A percentile compares a stretch with the other conserved stretches of the same genome.
phyloP scores from a whole-genome alignment of 257 asterid genomes.

The Solanum acaule region DNA sequence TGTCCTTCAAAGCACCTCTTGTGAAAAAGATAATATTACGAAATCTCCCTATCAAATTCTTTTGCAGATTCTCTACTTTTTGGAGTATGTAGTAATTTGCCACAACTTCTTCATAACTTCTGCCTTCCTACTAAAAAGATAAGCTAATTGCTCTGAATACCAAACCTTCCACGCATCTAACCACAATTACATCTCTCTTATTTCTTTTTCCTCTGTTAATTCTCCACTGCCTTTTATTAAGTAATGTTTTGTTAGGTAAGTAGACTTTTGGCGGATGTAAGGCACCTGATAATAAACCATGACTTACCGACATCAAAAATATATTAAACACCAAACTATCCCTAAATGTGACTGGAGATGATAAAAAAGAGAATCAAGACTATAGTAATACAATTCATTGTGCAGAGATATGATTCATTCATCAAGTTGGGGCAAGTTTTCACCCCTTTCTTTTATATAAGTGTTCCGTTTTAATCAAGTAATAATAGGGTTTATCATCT shows the following conservation, averaged over 20 bases:
- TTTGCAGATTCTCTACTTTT: background rate
- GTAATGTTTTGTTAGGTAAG: background rate
- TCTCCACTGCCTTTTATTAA: background rate
- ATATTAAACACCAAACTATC: background rate
- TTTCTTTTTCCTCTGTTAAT: background rate
- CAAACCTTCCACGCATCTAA: background rate
- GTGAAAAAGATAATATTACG: background rate
- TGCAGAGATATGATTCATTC: background rate
- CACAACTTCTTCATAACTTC: background rate
- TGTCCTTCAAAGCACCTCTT: background rate
- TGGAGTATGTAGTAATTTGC: rapidly evolving
- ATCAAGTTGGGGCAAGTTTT: background rate
- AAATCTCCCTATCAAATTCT: background rate
- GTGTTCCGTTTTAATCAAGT: background rate
- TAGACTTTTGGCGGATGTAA: background rate
- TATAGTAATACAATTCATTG: background rate
- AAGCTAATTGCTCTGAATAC: background rate
- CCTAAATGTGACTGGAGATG: background rate
- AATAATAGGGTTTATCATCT: background rate
- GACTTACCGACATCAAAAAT: background rate
- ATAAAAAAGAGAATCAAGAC: background rate
- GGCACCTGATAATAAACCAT: background rate
- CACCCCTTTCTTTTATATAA: background rate
- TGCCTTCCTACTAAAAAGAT: background rate
- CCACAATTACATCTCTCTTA: background rate